phyloP scores from a whole-genome alignment of 306 rosid species.

The Senna siamea region DNA sequence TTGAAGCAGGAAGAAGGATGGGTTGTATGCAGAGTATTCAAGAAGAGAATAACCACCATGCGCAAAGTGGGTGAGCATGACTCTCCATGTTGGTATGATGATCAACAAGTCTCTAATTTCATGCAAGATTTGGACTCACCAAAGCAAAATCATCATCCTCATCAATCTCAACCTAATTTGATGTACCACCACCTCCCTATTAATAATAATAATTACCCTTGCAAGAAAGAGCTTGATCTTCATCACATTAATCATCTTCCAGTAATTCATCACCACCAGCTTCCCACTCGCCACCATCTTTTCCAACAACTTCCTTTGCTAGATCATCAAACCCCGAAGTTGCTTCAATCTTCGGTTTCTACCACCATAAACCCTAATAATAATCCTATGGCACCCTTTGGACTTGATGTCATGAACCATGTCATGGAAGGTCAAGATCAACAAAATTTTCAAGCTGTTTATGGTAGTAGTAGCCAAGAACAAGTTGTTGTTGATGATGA shows the following conservation, averaged over 20 bases:
- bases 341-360: neutral
- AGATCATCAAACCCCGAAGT: neutral
- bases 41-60: conserved; percentile 81
- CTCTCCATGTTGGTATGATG: conserved; percentile 88
- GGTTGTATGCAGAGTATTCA: conserved; percentile 95
- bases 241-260: neutral
- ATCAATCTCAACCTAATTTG: conserved; percentile 42
- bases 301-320: conserved; percentile 1
- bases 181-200: conserved; percentile 39
- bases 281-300: conserved; percentile 13
- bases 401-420: conserved; percentile 47
- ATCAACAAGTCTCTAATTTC: conserved; percentile 65
- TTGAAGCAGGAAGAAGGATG: conserved; percentile 99
- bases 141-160: conserved; percentile 48
- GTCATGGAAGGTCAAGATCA: conserved; percentile 30
- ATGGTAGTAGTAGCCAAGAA: conserved; percentile 38
- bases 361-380: neutral
- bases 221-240: conserved; percentile 69
- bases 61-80: conserved; percentile 74
- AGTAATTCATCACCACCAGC: conserved; percentile 1
- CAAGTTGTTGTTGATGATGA: conserved; percentile 15
- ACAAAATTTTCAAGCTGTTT: conserved; percentile 45
- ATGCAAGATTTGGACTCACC: conserved; percentile 81
- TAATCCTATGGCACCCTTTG: conserved; percentile 37
- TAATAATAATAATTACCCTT: conserved; percentile 37